A percentile compares a stretch with the other conserved stretches of the same genome.
phyloP scores from a whole-genome alignment of 441 rosid genomes.

The Aquilaria agallochum region DNA sequence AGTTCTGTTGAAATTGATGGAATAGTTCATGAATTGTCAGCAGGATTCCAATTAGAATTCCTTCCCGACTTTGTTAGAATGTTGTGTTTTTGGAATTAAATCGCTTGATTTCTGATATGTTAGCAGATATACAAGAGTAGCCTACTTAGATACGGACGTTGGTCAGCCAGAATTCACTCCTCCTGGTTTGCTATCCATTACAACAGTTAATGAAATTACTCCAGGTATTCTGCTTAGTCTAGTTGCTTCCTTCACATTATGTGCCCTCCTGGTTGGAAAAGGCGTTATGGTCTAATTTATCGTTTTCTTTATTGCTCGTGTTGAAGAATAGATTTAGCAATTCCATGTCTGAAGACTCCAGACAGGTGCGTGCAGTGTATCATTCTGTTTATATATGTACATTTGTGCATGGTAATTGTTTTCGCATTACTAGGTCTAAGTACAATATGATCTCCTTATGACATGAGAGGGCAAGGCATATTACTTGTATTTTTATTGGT shows the following conservation, averaged over 20 bases:
- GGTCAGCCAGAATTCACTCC: conserved; percentile 95
- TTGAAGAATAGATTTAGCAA: conserved; percentile 50
- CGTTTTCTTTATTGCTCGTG: conserved; percentile 15
- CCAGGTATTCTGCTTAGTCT: conserved; percentile 36
- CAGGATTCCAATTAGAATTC: not conserved
- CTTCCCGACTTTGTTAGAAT: not conserved
- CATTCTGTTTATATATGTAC: not conserved
- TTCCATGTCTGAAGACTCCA: conserved; percentile 91
- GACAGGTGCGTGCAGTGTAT: conserved; percentile 49
- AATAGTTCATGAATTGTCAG: not conserved
- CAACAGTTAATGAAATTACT: conserved; percentile 57
- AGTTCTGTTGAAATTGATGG: not conserved
- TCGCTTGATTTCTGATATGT: conserved; percentile 11
- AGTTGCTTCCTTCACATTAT: not conserved
- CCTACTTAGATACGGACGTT: conserved; percentile 89
- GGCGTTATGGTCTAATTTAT: conserved; percentile 10
- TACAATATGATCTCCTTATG: too few species aligned
- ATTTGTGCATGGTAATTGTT: too few species aligned
- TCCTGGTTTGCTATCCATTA: conserved; percentile 86
- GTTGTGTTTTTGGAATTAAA: conserved; percentile 2
- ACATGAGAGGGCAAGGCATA: too few species aligned
- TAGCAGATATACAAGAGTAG: conserved; percentile 73
- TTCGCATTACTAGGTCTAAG: too few species aligned
- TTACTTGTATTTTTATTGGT: too few species aligned
- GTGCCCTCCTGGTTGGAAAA: not conserved